Base-by-base conservation (phyloP, 176 grass and related monocot genomes). In the Aegilops sharonensis region DNA sequence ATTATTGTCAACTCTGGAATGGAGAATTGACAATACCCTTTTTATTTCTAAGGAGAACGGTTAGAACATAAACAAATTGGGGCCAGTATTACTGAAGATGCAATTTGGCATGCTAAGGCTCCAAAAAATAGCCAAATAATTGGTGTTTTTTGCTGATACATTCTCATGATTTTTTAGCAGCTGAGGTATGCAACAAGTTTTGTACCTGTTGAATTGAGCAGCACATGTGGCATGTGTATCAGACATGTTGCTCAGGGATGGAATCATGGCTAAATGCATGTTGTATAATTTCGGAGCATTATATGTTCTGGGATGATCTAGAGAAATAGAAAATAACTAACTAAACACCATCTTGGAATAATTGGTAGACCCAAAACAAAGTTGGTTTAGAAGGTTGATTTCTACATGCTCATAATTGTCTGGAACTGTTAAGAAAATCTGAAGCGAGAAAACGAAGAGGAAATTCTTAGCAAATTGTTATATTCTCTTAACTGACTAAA, bases 321-420 rank as follows among this genome's bases (percentile, higher is more conserved):
- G 45, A 75, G 30, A 47, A 76, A 11, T 24, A 31, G 57, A 7
- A 47, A 72, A 36, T 37, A 36, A 72, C 42, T 56, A 67, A 87
- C 65, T 6, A 81, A 82, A 48, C 60, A 77, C 9, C 25, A 60
- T 69, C 12, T 11, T 77, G 60, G 13, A 80, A 35, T 52, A 64
- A 40, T 72, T 6, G 7, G 6, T 52, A n/a, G 9, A 32, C 7
- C 10, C 75, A 83, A 78, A 85, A 52, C 5, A 82, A 32, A 8
- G 15, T 83, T 69, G 27, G 39, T 77, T 65, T 66, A 52, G 20
- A 65, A 2, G 4, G 12, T n/a, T 66, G 65, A 14, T 72, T 71
- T 64, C 9, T 21, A 56, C 71, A 77, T 89, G 68, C 15, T 71
- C 11, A n/a, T 82, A 78, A 37, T 40, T 66, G n/a, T 81, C 15